These are phyloP conservation scores for Colletotrichum somersetense DNA, from an alignment of 2,329 filamentous ascomycete genomes.

Conservation along the genomic window DNA sequence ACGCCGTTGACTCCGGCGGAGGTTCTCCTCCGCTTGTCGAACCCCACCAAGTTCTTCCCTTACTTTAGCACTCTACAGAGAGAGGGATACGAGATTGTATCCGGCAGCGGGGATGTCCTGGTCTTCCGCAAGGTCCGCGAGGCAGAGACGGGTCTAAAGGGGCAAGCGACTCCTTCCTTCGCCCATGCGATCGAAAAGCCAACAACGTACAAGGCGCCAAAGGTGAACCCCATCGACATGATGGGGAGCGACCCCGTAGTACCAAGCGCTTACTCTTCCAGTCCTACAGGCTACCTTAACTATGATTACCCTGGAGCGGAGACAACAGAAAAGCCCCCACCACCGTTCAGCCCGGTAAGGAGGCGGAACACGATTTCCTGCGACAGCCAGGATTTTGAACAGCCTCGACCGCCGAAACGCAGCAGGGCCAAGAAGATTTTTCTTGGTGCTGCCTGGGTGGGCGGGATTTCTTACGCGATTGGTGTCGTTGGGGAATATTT, in stretches of 20 bases:
- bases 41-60: constrained; percentile 74
- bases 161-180: constrained; percentile 7
- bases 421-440: constrained; percentile 62
- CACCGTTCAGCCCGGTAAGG: constrained; percentile 58
- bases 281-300: constrained; percentile 75
- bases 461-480: constrained; percentile 68
- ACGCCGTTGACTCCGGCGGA: constrained; percentile 68
- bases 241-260: constrained; percentile 57
- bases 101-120: constrained; percentile 72
- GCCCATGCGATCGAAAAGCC: constrained; percentile 34
- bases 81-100: constrained; percentile 76
- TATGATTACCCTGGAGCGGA: constrained; percentile 60
- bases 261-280: constrained; percentile 68
- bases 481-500: constrained; percentile 72
- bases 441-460: constrained; percentile 67
- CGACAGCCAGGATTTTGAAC: constrained; percentile 55
- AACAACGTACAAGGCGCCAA: constrained; percentile 40
- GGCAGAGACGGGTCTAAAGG: constrained; percentile 43
- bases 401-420: constrained; percentile 58
- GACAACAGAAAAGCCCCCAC: constrained; percentile 47
- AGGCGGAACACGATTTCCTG: constrained; percentile 50
- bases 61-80: constrained; percentile 70
- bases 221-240: constrained; percentile 71
- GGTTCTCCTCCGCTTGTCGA: constrained; percentile 69
- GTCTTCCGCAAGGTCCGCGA: constrained; percentile 73